Conservation (phyloP, 2,329 filamentous ascomycete species). For the Neofusicoccum cordaticola region DNA sequence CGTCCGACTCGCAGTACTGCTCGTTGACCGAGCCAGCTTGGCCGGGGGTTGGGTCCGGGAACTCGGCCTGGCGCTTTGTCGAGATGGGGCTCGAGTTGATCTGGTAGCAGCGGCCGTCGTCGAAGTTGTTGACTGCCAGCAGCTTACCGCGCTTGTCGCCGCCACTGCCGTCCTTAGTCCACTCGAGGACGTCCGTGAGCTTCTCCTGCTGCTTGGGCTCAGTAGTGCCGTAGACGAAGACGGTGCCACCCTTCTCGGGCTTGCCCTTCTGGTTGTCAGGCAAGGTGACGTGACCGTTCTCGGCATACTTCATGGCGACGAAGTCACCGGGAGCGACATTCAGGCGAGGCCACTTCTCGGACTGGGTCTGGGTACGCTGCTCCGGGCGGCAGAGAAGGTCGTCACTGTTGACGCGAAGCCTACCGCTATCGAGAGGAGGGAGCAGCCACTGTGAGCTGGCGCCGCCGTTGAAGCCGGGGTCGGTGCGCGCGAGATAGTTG, state of each 20-base stretch:
- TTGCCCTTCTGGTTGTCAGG: conserved; percentile 41
- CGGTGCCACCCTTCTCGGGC: conserved; percentile 43
- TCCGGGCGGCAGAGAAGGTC: conserved; percentile 62
- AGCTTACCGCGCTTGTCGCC: conserved; percentile 76
- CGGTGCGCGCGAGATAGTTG: conserved; percentile 60
- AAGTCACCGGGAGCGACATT: conserved; percentile 49
- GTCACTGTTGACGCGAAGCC: conserved; percentile 45
- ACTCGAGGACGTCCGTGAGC: conserved; percentile 66
- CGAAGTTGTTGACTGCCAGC: conserved; percentile 74
- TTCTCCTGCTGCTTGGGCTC: conserved; percentile 54
- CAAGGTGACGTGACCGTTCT: conserved; percentile 51
- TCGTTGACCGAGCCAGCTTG: conserved; percentile 32
- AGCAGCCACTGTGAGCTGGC: conserved; percentile 61
- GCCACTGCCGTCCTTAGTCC: conserved; percentile 77
- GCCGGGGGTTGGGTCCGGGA: conserved; percentile 55
- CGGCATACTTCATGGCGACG: conserved; percentile 49
- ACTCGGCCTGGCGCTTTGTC: conserved; percentile 55
- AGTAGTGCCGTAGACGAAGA: conserved; percentile 51
- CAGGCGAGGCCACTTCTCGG: conserved; percentile 61
- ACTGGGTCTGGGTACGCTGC: conserved; percentile 58
- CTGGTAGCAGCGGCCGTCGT: conserved; percentile 90
- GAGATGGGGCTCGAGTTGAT: conserved; percentile 62
- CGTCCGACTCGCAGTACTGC: conserved; percentile 69
- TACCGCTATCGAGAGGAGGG: conserved; percentile 48
- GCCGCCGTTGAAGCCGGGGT: conserved; percentile 61